Evolutionary conservation across 257 asterid genomes (phyloP), one percentile per base, ranked within the genome.

Genomic region (Plantago elongata): DNA sequence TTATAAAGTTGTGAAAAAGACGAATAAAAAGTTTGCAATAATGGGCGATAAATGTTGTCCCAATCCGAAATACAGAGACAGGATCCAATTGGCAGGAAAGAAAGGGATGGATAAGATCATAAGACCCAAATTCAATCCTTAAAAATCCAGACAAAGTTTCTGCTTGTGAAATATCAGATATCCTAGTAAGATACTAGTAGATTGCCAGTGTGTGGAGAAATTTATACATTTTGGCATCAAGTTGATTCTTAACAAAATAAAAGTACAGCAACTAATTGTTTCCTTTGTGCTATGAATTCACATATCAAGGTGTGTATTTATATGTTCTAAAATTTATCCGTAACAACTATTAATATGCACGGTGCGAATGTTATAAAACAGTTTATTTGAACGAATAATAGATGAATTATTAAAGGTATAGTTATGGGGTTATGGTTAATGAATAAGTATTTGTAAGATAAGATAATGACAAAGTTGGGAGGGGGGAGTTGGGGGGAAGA

Each of bases 71-170:
- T 1, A 46, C 15, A 11, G 11, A 66, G 16, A 11, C 13, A 30
- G 11, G 34, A 37, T 6, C 10, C 47, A 16, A 9, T 11, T 38
- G 18, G 38, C 3, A 17, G 9, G 44, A 29, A 42, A 43, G 6
- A 16, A 15, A 4, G 14, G 16, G 45, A n/a, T 43, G n/a, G 73
- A 69, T 61, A 54, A 52, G 63, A 27, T 54, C 58, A 61, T 5
- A 27, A 61, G 40, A 22, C 40, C 40, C 40, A 34, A 34, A 15
- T 52, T 52, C 16, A 57, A 10, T 54, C 7, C 29, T 16, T 17
- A 27, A 44, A 42, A 65, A 37, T 37, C 22, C 44, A 44, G 30
- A 11, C 5, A 50, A 11, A 1, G 29, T 54, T 62, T 34, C 13
- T 55, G 59, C 52, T 62, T 12, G 55, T 38, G 56, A 11, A 45